Base-by-base conservation (phyloP, 495 filamentous ascomycete genomes). In the Penicillium steckii region DNA sequence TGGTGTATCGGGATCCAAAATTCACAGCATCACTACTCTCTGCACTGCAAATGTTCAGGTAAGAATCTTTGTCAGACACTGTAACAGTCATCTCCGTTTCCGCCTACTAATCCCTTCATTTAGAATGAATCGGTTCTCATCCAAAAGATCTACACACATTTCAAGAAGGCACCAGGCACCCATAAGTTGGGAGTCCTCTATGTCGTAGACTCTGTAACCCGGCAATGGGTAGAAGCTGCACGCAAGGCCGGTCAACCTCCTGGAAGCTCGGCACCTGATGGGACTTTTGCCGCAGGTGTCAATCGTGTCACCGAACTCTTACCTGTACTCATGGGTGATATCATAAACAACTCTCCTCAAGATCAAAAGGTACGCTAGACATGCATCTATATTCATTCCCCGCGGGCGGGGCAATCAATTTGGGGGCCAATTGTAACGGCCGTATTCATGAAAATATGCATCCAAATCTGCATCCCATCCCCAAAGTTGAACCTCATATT, bases 171-270 rank as follows among this genome's bases (percentile, higher is more conserved):
- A 56, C 92, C 91, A 41, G 83, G 83, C 62, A 93, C 91, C 66
- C 92, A 97, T 82, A 98, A 98, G 77, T 79, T 98, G 77, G 94
- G 94, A 72, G 91, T 97, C 65, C 86, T 98, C 77, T 98, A 98
- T 86, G 91, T 97, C 77, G 90, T 98, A 95, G 95, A 98, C 82
- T 96, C 92, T 81, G 91, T 98, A 85, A 91, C 91, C 69, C 89
- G 94, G 73, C 90, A 92, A 75, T 98, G 95, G 91, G 83, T 96
- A 82, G 92, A 98, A 70, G 87, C 89, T 69, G 95, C 94, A 56
- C 91, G 90, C 71, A 84, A 84, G 58, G 80, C 86, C 54, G 89
- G 89, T 53, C 91, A 97, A 69, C 77, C 85, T 50, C 78, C 91
- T 64, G 88, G 86, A 66, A 81, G 79, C 60, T 76, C 81, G 63